A percentile compares a stretch with the other conserved stretches of the same genome.
Conservation (phyloP, 176 grass and related monocot genomes). For the Lolium perenne region DNA sequence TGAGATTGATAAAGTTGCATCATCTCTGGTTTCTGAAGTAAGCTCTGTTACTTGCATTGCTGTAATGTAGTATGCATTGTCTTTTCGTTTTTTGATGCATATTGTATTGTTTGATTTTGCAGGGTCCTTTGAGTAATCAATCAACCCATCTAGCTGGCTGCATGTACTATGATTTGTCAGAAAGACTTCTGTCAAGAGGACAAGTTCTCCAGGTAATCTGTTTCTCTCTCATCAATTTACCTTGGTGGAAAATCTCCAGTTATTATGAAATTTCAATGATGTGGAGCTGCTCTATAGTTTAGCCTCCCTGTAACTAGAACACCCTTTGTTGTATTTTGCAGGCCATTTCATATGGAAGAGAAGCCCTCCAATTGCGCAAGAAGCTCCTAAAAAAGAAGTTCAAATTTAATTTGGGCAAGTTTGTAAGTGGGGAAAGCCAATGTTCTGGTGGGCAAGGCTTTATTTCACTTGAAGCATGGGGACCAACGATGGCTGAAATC, state of each 20-base stretch:
- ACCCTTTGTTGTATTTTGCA: slow-evolving; percentile 42
- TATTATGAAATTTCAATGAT: slow-evolving; percentile 12
- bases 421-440: slow-evolving; percentile 14
- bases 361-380: slow-evolving; percentile 65
- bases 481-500: slow-evolving; percentile 44
- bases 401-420: slow-evolving; percentile 45
- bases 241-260: background rate
- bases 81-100: slow-evolving; percentile 32
- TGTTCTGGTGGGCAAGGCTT: slow-evolving; percentile 37
- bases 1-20: slow-evolving; percentile 60
- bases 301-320: slow-evolving; percentile 9
- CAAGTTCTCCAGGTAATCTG: slow-evolving; percentile 65
- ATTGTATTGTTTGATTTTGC: slow-evolving; percentile 48
- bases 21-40: slow-evolving; percentile 74
- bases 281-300: slow-evolving; percentile 18
- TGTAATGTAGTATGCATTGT: slow-evolving; percentile 13
- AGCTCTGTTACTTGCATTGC: slow-evolving; percentile 31
- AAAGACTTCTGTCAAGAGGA: slow-evolving; percentile 68
- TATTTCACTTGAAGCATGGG: slow-evolving; percentile 60
- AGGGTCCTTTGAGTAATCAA: slow-evolving; percentile 55
- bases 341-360: slow-evolving; percentile 79
- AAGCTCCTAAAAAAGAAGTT: slow-evolving; percentile 83
- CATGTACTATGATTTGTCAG: slow-evolving; percentile 85
- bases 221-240: background rate
- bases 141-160: slow-evolving; percentile 67